These are phyloP conservation scores for Phytophthora fragariae DNA, from an alignment of 352 stramenopile genomes.

Conservation along the genomic window DNA sequence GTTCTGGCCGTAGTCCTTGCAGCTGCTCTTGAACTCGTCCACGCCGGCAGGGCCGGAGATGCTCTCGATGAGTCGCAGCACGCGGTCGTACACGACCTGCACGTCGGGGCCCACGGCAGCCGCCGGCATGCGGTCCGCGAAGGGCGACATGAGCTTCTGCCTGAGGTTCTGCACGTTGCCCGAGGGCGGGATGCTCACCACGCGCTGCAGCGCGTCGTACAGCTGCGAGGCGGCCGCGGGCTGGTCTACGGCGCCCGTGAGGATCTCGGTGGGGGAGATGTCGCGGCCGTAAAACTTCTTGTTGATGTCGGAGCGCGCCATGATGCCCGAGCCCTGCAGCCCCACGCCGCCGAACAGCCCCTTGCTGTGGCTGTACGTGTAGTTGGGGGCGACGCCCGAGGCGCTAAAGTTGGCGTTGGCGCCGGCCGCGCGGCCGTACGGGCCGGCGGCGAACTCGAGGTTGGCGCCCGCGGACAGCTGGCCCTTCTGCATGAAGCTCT, in stretches of 20 bases:
- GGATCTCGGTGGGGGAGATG: conserved; percentile 85
- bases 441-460: conserved; percentile 82
- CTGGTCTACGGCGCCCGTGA: conserved; percentile 85
- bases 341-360: conserved; percentile 85
- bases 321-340: conserved; percentile 85
- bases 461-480: conserved; percentile 86
- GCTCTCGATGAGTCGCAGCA: conserved; percentile 75
- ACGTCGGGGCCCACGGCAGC: conserved; percentile 77
- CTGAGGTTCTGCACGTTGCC: conserved; percentile 57
- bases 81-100: conserved; percentile 87
- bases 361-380: conserved; percentile 91
- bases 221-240: conserved; percentile 80
- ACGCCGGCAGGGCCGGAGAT: conserved; percentile 63
- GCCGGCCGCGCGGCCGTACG: conserved; percentile 80
- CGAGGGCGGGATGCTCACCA: conserved; percentile 76
- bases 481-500: conserved; percentile 89
- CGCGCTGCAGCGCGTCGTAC: conserved; percentile 84
- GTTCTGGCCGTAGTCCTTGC: conserved; percentile 89
- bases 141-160: conserved; percentile 73
- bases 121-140: conserved; percentile 77
- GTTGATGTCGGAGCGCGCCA: conserved; percentile 82
- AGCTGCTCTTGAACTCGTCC: conserved; percentile 87
- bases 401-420: conserved; percentile 82
- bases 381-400: conserved; percentile 83
- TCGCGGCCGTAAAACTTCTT: conserved; percentile 91